phyloP scores from a whole-genome alignment of 805 yeast genomes.

The Candida montana region DNA sequence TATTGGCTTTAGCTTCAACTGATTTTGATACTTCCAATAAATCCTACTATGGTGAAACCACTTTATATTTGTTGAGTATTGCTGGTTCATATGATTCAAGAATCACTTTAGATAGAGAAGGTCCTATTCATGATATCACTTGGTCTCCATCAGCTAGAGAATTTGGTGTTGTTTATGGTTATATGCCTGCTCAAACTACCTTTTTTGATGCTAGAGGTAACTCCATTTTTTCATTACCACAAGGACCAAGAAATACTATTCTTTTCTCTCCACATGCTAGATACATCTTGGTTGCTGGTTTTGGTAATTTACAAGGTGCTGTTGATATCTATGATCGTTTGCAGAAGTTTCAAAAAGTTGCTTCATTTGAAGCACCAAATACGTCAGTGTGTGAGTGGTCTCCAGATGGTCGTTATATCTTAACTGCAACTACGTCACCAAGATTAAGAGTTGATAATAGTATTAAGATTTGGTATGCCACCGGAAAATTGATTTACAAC shows the following conservation, averaged over 20 bases:
- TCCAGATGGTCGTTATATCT: slow-evolving; percentile 88
- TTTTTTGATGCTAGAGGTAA: slow-evolving; percentile 94
- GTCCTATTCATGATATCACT: slow-evolving; percentile 95
- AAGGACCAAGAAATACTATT: slow-evolving; percentile 84
- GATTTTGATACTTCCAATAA: slow-evolving; percentile 93
- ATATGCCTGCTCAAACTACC: slow-evolving; percentile 94
- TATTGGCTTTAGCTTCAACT: slow-evolving; percentile 88
- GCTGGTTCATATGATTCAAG: slow-evolving; percentile 90
- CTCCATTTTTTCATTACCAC: slow-evolving; percentile 73
- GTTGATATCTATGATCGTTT: slow-evolving; percentile 93
- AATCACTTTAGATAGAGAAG: slow-evolving; percentile 82
- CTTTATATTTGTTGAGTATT: slow-evolving; percentile 82
- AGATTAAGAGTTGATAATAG: slow-evolving; percentile 96
- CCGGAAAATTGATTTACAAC: slow-evolving; percentile 73
- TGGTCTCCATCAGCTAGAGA: slow-evolving; percentile 97
- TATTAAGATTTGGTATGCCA: slow-evolving; percentile 86
- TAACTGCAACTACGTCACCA: slow-evolving; percentile 97
- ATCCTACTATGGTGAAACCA: slow-evolving; percentile 95
- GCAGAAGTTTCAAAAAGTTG: slow-evolving; percentile 71
- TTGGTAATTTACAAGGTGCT: slow-evolving; percentile 95
- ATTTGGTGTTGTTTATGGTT: slow-evolving; percentile 96
- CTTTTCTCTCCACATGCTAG: slow-evolving; percentile 92
- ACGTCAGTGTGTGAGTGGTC: slow-evolving; percentile 98
- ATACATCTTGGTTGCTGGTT: slow-evolving; percentile 89
- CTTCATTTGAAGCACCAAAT: slow-evolving; percentile 85